Evolutionary conservation across 352 stramenopile species (phyloP).

Genomic region (Phytophthora sp.): DNA sequence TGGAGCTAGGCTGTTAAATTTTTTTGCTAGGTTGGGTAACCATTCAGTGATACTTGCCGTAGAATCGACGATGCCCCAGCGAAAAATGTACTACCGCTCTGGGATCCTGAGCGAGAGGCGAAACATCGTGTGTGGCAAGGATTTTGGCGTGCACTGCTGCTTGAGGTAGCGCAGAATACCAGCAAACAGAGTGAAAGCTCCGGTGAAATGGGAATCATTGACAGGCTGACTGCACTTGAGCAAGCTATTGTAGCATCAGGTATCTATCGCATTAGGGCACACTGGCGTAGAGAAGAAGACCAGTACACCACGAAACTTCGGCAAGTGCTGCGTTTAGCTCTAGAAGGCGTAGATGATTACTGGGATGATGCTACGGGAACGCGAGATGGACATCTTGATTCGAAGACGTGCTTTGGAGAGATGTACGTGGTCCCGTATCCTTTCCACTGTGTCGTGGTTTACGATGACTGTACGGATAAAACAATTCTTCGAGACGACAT

Average conservation of each 20-base stretch:
- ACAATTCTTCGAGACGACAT: conserved; percentile 38
- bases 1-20: conserved; percentile 29
- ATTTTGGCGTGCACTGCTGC: conserved; percentile 45
- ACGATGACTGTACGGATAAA: conserved; percentile 49
- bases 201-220: conserved; percentile 10
- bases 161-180: conserved; percentile 7
- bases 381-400: conserved; percentile 38
- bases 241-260: conserved; percentile 31
- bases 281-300: conserved; percentile 35
- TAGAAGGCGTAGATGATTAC: conserved; percentile 53
- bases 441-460: conserved; percentile 50
- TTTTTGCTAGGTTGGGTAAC: conserved; percentile 39
- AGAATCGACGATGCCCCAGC: conserved; percentile 31
- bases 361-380: conserved; percentile 32
- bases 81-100: conserved; percentile 26
- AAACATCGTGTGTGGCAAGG: conserved; percentile 53
- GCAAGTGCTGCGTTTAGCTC: conserved; percentile 16
- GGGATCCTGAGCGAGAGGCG: conserved; percentile 44
- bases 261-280: conserved; percentile 29
- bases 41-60: conserved; percentile 46
- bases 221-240: conserved; percentile 32
- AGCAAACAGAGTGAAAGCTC: background rate
- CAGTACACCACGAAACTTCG: conserved; percentile 28
- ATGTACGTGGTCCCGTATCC: conserved; percentile 49
- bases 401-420: conserved; percentile 43